Percentiles rank a stretch among this genome's conserved stretches.
Conservation (phyloP, 306 rosid species). For the Cicer cuneatum region DNA sequence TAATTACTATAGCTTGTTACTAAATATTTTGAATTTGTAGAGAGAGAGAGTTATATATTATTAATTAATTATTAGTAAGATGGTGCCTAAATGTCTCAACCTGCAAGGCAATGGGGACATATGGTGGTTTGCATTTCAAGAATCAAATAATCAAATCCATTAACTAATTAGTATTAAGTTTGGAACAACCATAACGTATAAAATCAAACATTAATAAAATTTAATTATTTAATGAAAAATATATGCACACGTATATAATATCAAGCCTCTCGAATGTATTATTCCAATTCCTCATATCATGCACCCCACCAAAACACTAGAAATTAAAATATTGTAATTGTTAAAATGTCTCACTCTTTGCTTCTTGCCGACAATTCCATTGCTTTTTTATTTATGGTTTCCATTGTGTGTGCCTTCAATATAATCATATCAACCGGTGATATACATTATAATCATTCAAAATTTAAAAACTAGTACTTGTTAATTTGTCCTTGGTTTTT, state of each 20-base stretch:
- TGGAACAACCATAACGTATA: conserved; percentile 29
- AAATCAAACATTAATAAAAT: conserved; percentile 35
- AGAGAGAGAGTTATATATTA: too few species aligned
- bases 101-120: conserved; percentile 32
- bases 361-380: conserved; percentile 59
- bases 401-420: not conserved
- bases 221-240: conserved; percentile 17
- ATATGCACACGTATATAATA: conserved; percentile 49
- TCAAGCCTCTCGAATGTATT: conserved; percentile 11
- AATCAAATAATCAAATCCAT: conserved; percentile 39
- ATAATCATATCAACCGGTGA: not conserved
- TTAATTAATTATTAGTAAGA: conserved; percentile 20
- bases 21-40: conserved; percentile 25
- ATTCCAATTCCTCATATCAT: conserved; percentile 47
- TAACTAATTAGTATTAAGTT: conserved; percentile 34
- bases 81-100: conserved; percentile 32
- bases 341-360: conserved; percentile 64
- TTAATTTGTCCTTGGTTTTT: conserved; percentile 9
- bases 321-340: conserved; percentile 51
- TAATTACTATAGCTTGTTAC: not conserved
- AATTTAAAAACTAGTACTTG: not conserved
- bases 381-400: not conserved
- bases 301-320: conserved; percentile 59
- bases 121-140: conserved; percentile 49
- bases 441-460: not conserved